A percentile compares a stretch with the other conserved stretches of the same genome.
Conservation (phyloP, 1,284 basidiomycete species). For the Paramarasmius palmivorus region DNA sequence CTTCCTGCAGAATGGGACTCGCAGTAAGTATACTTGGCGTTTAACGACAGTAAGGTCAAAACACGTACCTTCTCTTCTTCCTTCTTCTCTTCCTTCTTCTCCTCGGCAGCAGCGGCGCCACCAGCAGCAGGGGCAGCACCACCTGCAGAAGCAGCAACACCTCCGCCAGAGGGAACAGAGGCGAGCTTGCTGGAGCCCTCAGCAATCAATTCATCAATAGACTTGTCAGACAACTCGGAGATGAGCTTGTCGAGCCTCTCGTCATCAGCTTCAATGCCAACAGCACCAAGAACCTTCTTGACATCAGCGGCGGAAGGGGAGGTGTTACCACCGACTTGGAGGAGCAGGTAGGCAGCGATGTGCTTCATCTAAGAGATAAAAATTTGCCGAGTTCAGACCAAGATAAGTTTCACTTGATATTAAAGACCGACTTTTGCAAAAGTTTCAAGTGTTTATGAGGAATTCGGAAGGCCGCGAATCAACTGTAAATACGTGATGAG, state of each 20-base stretch:
- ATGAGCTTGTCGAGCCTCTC: conserved; percentile 86
- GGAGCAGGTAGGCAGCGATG: conserved; percentile 97
- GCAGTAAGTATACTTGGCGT: too few relatives aligned
- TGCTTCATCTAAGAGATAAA: conserved; percentile 84
- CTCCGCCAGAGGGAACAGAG: conserved; percentile 89
- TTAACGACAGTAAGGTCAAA: not conserved
- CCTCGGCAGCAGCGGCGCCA: conserved; percentile 64
- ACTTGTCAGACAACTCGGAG: conserved; percentile 92
- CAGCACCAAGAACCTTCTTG: conserved; percentile 85
- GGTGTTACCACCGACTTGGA: conserved; percentile 92
- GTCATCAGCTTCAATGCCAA: conserved; percentile 89
- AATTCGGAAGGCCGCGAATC: conserved; percentile 5
- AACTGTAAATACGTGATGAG: not conserved
- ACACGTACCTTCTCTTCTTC: conserved; percentile 71
- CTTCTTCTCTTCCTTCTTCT: conserved; percentile 79
- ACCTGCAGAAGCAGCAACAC: conserved; percentile 46
- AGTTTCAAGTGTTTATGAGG: not conserved
- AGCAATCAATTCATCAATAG: conserved; percentile 89
- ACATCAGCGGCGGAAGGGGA: conserved; percentile 89
- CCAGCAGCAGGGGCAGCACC: conserved; percentile 58
- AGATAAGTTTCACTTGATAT: not conserved
- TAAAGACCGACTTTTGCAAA: not conserved
- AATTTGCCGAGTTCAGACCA: not conserved
- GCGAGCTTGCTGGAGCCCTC: conserved; percentile 93
- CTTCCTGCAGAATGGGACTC: conserved; percentile 60